Evolutionary conservation across 202 grass and related monocot genomes (phyloP).

Genomic region (Dendrocalamus latiflorus): DNA sequence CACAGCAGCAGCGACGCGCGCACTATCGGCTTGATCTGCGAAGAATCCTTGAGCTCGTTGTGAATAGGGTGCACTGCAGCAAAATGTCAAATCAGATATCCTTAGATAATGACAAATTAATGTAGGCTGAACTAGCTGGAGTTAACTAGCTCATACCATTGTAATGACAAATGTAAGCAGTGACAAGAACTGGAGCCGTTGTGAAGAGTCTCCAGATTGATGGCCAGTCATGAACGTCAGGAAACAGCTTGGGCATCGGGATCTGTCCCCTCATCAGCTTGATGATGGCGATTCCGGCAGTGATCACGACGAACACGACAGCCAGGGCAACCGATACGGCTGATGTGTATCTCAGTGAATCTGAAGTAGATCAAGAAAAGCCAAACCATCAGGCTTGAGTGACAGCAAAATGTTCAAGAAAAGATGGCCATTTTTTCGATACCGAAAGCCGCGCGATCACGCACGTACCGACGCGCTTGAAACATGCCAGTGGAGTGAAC

Average conservation of each 20-base stretch:
- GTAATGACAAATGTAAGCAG: conserved; percentile 92
- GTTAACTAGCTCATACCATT: conserved; percentile 45
- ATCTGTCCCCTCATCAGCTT: conserved; percentile 63
- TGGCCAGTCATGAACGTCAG: conserved; percentile 53
- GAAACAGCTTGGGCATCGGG: conserved; percentile 72
- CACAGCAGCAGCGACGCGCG: conserved; percentile 58
- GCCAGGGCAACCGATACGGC: conserved; percentile 77
- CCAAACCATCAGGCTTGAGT: background rate
- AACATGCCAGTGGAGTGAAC: conserved; percentile 62
- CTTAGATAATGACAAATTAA: background rate
- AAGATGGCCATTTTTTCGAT: background rate
- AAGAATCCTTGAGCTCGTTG: conserved; percentile 64
- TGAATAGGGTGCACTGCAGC: conserved; percentile 68
- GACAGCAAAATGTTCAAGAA: background rate
- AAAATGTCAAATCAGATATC: background rate
- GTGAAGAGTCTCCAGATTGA: conserved; percentile 87
- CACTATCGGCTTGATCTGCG: conserved; percentile 78
- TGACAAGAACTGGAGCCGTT: conserved; percentile 77
- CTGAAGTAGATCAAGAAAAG: conserved; percentile 35
- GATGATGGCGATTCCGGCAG: conserved; percentile 71
- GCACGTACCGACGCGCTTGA: conserved; percentile 74
- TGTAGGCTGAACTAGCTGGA: background rate
- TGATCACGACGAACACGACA: conserved; percentile 86
- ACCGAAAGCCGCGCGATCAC: background rate
- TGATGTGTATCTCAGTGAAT: conserved; percentile 85